Evolutionary conservation across 192 early-diverging fungal genomes (phyloP).

Genomic region (Gryganskiella cystojenkinii): DNA sequence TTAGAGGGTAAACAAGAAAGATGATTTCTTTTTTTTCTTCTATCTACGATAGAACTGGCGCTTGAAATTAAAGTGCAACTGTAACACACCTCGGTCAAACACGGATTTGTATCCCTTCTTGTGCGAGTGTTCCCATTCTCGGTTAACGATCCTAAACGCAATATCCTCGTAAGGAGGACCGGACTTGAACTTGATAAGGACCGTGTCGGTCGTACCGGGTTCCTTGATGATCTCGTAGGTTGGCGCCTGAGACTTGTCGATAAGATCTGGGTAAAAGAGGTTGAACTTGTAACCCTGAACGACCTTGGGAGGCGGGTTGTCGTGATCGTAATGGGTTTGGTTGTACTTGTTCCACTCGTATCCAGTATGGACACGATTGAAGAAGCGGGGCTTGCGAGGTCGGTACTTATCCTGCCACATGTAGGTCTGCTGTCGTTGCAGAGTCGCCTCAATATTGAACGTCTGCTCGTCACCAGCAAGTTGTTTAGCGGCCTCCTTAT

Average conservation of each 20-base stretch:
- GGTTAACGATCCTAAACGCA: conserved; percentile 95
- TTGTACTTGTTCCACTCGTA: conserved; percentile 99
- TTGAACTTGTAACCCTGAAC: conserved; percentile 98
- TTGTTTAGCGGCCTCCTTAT: conserved; percentile 77
- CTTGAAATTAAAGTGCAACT: conserved; percentile 88
- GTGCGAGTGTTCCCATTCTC: conserved; percentile 96
- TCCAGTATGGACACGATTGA: conserved; percentile 97
- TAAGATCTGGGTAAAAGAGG: conserved; percentile 98
- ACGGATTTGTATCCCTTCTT: conserved; percentile 84
- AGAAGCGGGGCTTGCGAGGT: conserved; percentile 94
- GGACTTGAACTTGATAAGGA: conserved; percentile 90
- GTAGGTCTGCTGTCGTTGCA: conserved; percentile 72
- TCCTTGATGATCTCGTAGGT: conserved; percentile 88
- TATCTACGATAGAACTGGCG: conserved; percentile 83
- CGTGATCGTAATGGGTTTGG: conserved; percentile 96
- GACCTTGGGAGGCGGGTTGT: conserved; percentile 98
- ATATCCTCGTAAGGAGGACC: conserved; percentile 98
- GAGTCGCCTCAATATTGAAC: conserved; percentile 81
- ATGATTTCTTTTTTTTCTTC: not conserved
- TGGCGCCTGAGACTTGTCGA: conserved; percentile 91
- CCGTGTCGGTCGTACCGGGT: conserved; percentile 80
- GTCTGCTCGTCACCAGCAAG: conserved; percentile 83
- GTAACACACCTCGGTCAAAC: conserved; percentile 85
- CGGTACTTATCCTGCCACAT: conserved; percentile 95
- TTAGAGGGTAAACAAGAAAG: conserved; percentile 2